A percentile compares a stretch with the other conserved stretches of the same genome.
These are phyloP conservation scores for Fusarium concolor DNA, from an alignment of 2,329 filamentous ascomycete genomes.

Conservation along the genomic window DNA sequence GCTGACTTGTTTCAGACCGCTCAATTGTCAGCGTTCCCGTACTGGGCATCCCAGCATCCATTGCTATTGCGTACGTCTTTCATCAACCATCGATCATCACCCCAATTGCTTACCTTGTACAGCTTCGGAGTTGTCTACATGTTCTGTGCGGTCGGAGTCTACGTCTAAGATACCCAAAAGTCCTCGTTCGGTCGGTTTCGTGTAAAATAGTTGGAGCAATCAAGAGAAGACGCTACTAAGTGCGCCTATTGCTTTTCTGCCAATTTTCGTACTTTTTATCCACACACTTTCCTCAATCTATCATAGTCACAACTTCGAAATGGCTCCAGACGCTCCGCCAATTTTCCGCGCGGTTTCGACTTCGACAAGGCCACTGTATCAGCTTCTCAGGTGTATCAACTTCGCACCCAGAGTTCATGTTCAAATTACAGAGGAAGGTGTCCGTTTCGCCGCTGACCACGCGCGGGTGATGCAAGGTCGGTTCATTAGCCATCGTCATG, in stretches of 20 bases:
- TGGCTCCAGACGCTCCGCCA: conserved; percentile 56
- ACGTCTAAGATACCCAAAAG: conserved; percentile 78
- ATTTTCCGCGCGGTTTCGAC: conserved; percentile 82
- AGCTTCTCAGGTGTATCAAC: conserved; percentile 68
- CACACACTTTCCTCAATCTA: conserved; percentile 11
- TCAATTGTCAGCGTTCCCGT: conserved; percentile 80
- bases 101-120: conserved; percentile 36
- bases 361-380: conserved; percentile 80
- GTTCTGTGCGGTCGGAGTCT: conserved; percentile 98
- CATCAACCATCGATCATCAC: background rate
- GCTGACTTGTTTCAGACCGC: conserved; percentile 71
- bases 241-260: conserved; percentile 43
- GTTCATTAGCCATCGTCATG: conserved; percentile 28
- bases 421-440: conserved; percentile 84
- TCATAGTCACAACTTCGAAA: conserved; percentile 27
- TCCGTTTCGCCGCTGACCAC: conserved; percentile 90
- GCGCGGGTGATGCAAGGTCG: conserved; percentile 90
- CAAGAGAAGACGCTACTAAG: conserved; percentile 48
- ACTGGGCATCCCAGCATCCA: conserved; percentile 86
- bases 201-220: conserved; percentile 55
- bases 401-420: conserved; percentile 69
- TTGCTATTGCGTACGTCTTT: conserved; percentile 84
- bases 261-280: conserved; percentile 36
- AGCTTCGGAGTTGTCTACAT: conserved; percentile 97
- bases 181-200: conserved; percentile 47